These are phyloP conservation scores for Melastoma malabathricum DNA, from an alignment of 345 rosid genomes.

Conservation along the genomic window DNA sequence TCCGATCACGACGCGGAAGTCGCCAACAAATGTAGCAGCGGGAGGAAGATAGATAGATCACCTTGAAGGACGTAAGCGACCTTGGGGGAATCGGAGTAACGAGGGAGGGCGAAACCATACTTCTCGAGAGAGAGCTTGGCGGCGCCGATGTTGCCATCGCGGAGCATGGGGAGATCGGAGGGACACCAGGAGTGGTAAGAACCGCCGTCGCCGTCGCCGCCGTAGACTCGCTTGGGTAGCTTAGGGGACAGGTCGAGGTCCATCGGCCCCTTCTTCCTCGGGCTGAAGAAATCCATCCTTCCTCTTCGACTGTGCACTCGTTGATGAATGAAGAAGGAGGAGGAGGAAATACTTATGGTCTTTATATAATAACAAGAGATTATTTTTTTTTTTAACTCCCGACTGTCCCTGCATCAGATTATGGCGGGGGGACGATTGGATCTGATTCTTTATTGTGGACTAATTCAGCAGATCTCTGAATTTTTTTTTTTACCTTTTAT, in stretches of 20 bases:
- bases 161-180: slow-evolving; percentile 60
- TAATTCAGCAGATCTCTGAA: no score
- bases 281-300: no score
- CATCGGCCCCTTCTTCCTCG: slow-evolving; percentile 17
- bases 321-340: no score
- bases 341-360: no score
- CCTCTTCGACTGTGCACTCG: no score
- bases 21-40: slow-evolving; percentile 55
- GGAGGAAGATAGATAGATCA: slow-evolving; percentile 1
- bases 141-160: slow-evolving; percentile 71
- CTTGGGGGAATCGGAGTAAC: slow-evolving; percentile 75
- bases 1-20: slow-evolving; percentile 50
- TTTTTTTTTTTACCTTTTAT: no score
- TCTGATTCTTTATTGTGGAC: no score
- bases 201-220: slow-evolving; percentile 69
- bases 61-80: slow-evolving; percentile 93
- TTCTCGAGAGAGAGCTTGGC: slow-evolving; percentile 76
- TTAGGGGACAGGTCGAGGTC: slow-evolving; percentile 74
- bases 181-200: slow-evolving; percentile 78
- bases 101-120: slow-evolving; percentile 74
- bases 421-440: no score
- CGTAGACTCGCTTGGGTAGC: slow-evolving; percentile 49
- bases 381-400: no score
- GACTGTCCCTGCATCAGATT: no score
- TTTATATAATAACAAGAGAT: no score